phyloP scores from a whole-genome alignment of 2,329 filamentous ascomycete species.

The Proliferodiscus dingleyae region DNA sequence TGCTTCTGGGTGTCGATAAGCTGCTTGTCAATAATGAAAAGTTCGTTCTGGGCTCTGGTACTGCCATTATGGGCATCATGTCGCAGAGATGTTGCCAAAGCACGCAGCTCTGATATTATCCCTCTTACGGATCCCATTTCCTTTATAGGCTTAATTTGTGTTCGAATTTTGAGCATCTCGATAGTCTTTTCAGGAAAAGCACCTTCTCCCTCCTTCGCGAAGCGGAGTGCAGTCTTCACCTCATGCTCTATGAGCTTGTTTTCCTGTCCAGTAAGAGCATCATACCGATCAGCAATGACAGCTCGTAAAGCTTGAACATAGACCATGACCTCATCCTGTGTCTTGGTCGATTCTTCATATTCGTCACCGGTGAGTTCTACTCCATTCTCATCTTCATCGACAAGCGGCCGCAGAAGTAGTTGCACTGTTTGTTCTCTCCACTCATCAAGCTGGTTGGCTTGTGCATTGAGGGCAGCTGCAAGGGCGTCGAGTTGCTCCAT shows the following conservation, averaged over 20 bases:
- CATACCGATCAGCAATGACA: conserved; percentile 72
- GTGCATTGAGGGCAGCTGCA: conserved; percentile 61
- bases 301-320: conserved; percentile 77
- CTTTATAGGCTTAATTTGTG: conserved; percentile 43
- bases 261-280: conserved; percentile 69
- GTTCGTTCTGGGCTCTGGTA: conserved; percentile 55
- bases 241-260: conserved; percentile 74
- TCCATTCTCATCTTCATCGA: conserved; percentile 71
- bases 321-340: conserved; percentile 83
- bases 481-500: conserved; percentile 63
- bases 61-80: conserved; percentile 51
- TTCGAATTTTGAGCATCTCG: conserved; percentile 45
- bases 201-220: conserved; percentile 60
- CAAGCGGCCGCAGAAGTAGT: conserved; percentile 66
- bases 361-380: conserved; percentile 81
- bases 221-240: conserved; percentile 52
- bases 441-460: conserved; percentile 64
- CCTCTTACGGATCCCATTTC: conserved; percentile 63
- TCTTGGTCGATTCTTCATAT: conserved; percentile 79
- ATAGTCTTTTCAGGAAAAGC: conserved; percentile 63
- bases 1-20: conserved; percentile 55
- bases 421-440: conserved; percentile 72
- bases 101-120: conserved; percentile 64
- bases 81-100: conserved; percentile 54
- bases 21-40: conserved; percentile 58